These are phyloP conservation scores for Shiraia sp. DNA, from an alignment of 2,329 filamentous ascomycete species.

Conservation along the genomic window DNA sequence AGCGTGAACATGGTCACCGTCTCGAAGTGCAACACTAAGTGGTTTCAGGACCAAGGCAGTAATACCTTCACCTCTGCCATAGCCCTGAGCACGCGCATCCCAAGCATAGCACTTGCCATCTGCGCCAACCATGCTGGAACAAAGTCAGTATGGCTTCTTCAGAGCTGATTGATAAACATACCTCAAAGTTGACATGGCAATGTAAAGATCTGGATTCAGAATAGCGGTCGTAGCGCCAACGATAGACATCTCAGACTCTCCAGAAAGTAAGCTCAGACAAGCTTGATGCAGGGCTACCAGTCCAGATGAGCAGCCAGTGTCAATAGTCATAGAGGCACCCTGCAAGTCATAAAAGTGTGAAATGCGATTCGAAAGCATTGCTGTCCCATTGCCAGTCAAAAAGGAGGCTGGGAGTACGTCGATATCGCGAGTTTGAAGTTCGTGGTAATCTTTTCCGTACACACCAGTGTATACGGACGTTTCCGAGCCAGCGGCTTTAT, in stretches of 20 bases:
- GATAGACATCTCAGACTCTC: slow-evolving; percentile 20
- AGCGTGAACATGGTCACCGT: slow-evolving; percentile 25
- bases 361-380: slow-evolving; percentile 29
- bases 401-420: slow-evolving; percentile 5
- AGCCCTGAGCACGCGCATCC: slow-evolving; percentile 62
- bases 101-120: slow-evolving; percentile 29
- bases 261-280: slow-evolving; percentile 22
- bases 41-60: slow-evolving; percentile 23
- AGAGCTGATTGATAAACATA: too few relatives aligned
- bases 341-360: slow-evolving; percentile 23
- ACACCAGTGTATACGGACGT: slow-evolving; percentile 15
- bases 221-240: too few relatives aligned
- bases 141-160: too few relatives aligned
- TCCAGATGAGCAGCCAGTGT: slow-evolving; percentile 28
- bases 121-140: background rate
- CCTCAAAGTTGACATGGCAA: too few relatives aligned
- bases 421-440: slow-evolving; percentile 5
- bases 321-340: slow-evolving; percentile 21
- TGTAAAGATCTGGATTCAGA: too few relatives aligned
- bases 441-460: slow-evolving; percentile 6
- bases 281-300: slow-evolving; percentile 23
- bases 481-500: slow-evolving; percentile 8
- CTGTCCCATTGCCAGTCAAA: slow-evolving; percentile 14
- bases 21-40: slow-evolving; percentile 3
- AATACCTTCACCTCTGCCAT: slow-evolving; percentile 65